These are phyloP conservation scores for Cryphonectria naterciae DNA, from an alignment of 2,329 filamentous ascomycete genomes.

Conservation along the genomic window DNA sequence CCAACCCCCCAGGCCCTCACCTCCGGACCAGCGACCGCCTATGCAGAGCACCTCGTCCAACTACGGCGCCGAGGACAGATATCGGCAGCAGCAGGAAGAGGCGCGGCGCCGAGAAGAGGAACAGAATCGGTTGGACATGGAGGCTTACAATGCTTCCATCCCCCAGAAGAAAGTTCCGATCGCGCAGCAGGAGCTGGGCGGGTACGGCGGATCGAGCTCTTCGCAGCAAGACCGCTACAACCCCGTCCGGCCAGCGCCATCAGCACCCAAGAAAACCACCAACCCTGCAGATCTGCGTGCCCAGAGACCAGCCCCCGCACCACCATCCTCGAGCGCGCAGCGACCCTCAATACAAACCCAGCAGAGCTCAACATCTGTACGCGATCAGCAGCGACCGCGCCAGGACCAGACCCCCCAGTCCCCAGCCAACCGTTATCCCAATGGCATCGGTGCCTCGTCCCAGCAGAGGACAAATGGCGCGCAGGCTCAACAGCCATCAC, in stretches of 20 bases:
- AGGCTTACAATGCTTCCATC: constrained; percentile 87
- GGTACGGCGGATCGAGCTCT: constrained; percentile 58
- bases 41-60: constrained; percentile 61
- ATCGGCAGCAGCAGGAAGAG: constrained; percentile 46
- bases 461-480: constrained; percentile 52
- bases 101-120: constrained; percentile 70
- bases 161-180: constrained; percentile 79
- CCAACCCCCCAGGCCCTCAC: constrained; percentile 49
- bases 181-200: constrained; percentile 88
- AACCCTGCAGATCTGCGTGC: constrained; percentile 64
- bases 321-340: constrained; percentile 44
- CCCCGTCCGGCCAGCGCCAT: constrained; percentile 81
- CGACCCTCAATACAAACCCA: constrained; percentile 56
- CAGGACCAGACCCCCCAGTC: constrained; percentile 52
- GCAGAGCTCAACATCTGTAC: constrained; percentile 51
- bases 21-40: constrained; percentile 57
- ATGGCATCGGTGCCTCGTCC: constrained; percentile 57
- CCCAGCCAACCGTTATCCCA: constrained; percentile 60
- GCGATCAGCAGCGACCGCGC: constrained; percentile 51
- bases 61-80: constrained; percentile 55
- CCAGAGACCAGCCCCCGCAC: constrained; percentile 81
- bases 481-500: constrained; percentile 50
- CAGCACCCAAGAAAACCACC: constrained; percentile 68
- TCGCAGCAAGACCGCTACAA: constrained; percentile 74
- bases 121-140: constrained; percentile 73